Evolutionary conservation across 129 eudicot species (phyloP), one percentile per base, ranked within the genome.

Genomic region (Artemisia tridentata): DNA sequence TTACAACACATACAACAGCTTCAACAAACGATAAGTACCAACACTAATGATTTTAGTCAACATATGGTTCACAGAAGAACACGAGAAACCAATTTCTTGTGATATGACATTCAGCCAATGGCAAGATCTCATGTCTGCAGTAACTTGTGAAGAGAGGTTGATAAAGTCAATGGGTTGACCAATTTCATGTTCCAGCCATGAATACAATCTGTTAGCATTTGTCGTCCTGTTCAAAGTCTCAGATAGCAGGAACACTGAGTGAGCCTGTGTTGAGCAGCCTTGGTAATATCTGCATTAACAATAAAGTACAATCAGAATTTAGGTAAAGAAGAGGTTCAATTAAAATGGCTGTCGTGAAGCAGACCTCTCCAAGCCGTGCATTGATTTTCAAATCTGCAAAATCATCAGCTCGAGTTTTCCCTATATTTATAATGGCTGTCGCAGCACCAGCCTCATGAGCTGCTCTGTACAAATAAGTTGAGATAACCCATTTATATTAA

Each of bases 381-480:
- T 78, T 81, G 47, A 92, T 85, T 70, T 87, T 92, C 75, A 89
- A 64, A 71, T 91, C 86, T 27, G 80, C 95, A 71, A 92, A 63
- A 63, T 80, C 86, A 79, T 92, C 96, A 19, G 98, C 98, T 78
- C 96, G 82, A 17, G 96, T 87, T 23, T 55, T 63, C 13, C 96
- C 98, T 63, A 92, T 34, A 83, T 89, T 92, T 65, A 92, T 80
- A 68, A 87, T 87, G 57, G 92, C 95, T 61, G 86, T 89, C 49
- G 95, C 80, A 63, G 98, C 96, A 75, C 98, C 95, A 19, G 85
- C 91, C 68, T 92, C 98, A 48, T 85, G 90, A 66, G 98, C 98
- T 67, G 96, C 92, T 77, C 96, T 92, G 85, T 60, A 76, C 18
- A 57, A 72, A 23, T 19, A 55, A 75, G 46, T 63, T 46, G 14